Evolutionary conservation across 225 moss, liverwort and hornwort genomes (phyloP), one percentile per base, ranked within the genome.

Genomic region (Straminergon stramineum): DNA sequence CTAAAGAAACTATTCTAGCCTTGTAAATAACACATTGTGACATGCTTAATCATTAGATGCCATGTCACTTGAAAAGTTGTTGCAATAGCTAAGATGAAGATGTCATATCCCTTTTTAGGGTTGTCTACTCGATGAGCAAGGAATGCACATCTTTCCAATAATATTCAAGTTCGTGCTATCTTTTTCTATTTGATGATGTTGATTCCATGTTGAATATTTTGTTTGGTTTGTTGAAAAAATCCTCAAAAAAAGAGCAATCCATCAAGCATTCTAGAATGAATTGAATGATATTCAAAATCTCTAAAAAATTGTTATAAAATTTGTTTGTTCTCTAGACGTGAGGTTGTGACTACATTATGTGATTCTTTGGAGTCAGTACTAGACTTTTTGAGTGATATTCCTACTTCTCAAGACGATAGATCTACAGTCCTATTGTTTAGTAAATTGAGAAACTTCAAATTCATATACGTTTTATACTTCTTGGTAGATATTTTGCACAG

Each of bases 391-490:
- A 26, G 27, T 39, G 17, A 62, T 81, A 43, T 6, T 31, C 13
- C 2, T 39, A 5, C 14, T 0, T 37, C 4, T 37, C 1, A 9
- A 3, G 10, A 65, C 6, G 1, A 35, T 51, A 7, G 16, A 35
- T 65, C 22, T 9, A 34, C 5, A 2, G 0, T 1, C 0, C 34
- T 51, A 3, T 61, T 45, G 20, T 51, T 20, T 65, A 22, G 0
- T 8, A 64, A 48, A 35, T 64, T 64, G 51, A 14, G 4, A 3
- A 31, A 65, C 3, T 34, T 65, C 22, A 48, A 39, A 56, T 28
- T 60, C 7, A 41, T 41, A 57, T 18, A 30, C 17, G 0, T 26
- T 17, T 56, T 80, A 0, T 27, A 82, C 0, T 32, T 82, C 13
- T 45, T 82, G 11, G 12, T 1, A 31, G 1, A 61, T 20, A 17